phyloP scores from a whole-genome alignment of 148 eudicot genomes.

The Spergularia bocconei region DNA sequence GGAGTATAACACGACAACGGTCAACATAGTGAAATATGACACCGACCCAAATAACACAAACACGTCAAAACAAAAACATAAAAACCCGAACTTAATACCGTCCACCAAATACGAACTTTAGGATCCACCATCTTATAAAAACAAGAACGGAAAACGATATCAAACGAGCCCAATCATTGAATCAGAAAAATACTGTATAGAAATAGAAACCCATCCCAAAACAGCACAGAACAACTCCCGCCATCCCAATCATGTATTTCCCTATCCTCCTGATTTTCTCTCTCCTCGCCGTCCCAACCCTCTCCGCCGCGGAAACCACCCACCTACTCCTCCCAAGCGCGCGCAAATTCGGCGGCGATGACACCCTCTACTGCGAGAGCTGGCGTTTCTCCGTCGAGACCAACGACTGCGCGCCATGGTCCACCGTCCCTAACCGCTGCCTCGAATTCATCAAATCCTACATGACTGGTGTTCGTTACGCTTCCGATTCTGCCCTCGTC shows the following conservation, averaged over 20 bases:
- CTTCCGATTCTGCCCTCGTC: slow-evolving; percentile 46
- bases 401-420: slow-evolving; percentile 57
- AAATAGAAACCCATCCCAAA: too few relatives aligned
- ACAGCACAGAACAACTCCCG: too few relatives aligned
- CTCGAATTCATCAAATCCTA: slow-evolving; percentile 42
- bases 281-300: slow-evolving; percentile 21
- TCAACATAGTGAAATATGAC: too few relatives aligned
- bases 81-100: too few relatives aligned
- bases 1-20: too few relatives aligned
- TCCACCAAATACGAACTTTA: too few relatives aligned
- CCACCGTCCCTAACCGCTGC: slow-evolving; percentile 47
- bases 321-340: slow-evolving; percentile 11
- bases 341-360: slow-evolving; percentile 20
- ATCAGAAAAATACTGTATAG: too few relatives aligned
- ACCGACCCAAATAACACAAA: too few relatives aligned
- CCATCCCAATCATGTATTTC: slow-evolving; percentile 18
- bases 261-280: slow-evolving; percentile 18
- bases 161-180: too few relatives aligned
- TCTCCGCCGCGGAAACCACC: slow-evolving; percentile 24
- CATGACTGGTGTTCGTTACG: slow-evolving; percentile 46
- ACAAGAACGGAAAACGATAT: too few relatives aligned
- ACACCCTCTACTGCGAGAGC: slow-evolving; percentile 53
- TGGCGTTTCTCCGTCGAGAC: slow-evolving; percentile 81
- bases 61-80: too few relatives aligned
- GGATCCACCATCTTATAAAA: too few relatives aligned